Base-by-base conservation (phyloP, 257 asterid species). In the Fraxinus anomala region DNA sequence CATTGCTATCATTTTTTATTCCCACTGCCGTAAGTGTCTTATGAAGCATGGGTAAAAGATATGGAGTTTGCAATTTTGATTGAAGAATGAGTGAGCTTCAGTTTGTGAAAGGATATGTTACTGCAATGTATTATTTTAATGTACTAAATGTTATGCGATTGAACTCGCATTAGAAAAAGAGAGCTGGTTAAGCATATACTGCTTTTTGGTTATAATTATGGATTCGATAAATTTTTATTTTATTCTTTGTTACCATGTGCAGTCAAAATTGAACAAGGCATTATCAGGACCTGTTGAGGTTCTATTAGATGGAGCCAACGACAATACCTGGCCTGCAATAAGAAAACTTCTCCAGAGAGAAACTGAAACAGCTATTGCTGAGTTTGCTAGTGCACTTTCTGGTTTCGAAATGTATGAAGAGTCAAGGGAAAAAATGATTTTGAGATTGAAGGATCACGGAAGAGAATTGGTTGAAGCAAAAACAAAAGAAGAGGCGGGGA, bases 401-500 rank as follows among this genome's bases (percentile, higher is more conserved):
- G 93, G 98, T 77, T 96, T 88, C 76, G 97, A 93, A 84, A 87
- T 96, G 87, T 97, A 92, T 80, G 93, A 86, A 74, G 86, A 39
- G 81, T 80, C 87, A 17, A 91, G 74, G 82, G 88, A 83, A 42
- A 87, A 90, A 65, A 92, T 92, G 97, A 76, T 92, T 30, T 82
- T 86, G 21, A 87, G 75, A 70, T 80, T 96, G 95, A 82, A 84
- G 85, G 89, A 72, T 83, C 81, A 89, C 74, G 98, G 97, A 26
- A 86, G 92, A 86, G 98, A 89, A 82, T 82, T 93, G 80, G 95
- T 92, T 82, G 99, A 91, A 88, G 87, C 91, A 21, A 96, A 91
- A 84, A 91, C 97, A 68, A 94, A 86, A 83, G 99, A 96, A 82
- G 97, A 91, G 89, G 98, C 98, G 76, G 97, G 96, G 75, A 91